phyloP scores from a whole-genome alignment of 257 asterid species.

The Avicennia marina region DNA sequence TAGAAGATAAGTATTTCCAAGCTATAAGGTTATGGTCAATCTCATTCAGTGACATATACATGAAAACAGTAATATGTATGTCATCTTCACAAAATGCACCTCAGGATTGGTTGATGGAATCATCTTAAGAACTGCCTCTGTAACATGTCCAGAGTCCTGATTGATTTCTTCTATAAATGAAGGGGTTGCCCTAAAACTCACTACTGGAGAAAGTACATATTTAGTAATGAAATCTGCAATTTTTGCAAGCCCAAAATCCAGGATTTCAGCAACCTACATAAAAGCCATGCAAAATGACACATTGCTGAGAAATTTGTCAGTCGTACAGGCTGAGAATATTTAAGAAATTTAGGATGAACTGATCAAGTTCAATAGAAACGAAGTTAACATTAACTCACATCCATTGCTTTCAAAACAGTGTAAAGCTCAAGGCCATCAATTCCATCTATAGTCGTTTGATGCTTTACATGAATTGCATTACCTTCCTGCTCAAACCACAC shows the following conservation, averaged over 20 bases:
- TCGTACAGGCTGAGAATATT: background rate
- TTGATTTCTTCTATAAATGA: constrained; percentile 38
- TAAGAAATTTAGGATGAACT: constrained; percentile 13
- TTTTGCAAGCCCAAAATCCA: constrained; percentile 84
- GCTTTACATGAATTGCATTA: constrained; percentile 48
- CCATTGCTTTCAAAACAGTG: constrained; percentile 76
- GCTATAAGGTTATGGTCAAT: background rate
- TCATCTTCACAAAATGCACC: constrained; percentile 37
- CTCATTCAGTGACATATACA: background rate
- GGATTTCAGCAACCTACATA: constrained; percentile 66
- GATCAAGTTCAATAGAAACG: constrained; percentile 1
- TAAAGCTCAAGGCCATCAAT: constrained; percentile 58
- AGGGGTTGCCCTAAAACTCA: constrained; percentile 42
- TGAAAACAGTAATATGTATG: constrained; percentile 3
- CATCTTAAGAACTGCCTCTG: constrained; percentile 56
- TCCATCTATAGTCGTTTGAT: constrained; percentile 36
- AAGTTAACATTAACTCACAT: constrained; percentile 47
- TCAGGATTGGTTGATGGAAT: constrained; percentile 43
- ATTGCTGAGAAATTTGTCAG: constrained; percentile 10
- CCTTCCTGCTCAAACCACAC: constrained; percentile 60
- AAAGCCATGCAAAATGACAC: constrained; percentile 20
- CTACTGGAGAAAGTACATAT: constrained; percentile 50
- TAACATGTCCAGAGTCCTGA: constrained; percentile 27
- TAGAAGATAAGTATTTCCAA: constrained; percentile 1
- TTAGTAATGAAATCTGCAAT: constrained; percentile 76